Conservation (phyloP, 2,329 filamentous ascomycete genomes). For the Exophiala bonariae region DNA sequence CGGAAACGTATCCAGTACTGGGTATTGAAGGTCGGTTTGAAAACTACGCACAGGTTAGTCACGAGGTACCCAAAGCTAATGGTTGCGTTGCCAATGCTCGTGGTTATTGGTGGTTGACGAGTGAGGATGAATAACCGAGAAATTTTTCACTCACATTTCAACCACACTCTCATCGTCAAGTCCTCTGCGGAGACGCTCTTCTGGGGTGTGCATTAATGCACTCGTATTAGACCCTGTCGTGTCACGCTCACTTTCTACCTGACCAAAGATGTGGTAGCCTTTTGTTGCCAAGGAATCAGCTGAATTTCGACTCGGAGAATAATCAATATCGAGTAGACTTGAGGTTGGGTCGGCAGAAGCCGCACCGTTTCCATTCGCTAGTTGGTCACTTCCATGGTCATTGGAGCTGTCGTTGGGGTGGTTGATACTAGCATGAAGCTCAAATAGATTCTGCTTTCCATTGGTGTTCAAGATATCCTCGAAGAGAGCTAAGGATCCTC, state of each 20-base stretch:
- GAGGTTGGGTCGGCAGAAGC: background rate
- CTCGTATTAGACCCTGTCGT: constrained; percentile 4
- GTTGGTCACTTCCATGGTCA: constrained; percentile 7
- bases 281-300: constrained; percentile 36
- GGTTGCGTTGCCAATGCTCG: no score
- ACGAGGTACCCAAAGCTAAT: background rate
- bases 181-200: constrained; percentile 22
- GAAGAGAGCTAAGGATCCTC: constrained; percentile 61
- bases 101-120: background rate
- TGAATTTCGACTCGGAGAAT: constrained; percentile 37
- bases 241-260: constrained; percentile 22
- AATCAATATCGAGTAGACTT: constrained; percentile 35
- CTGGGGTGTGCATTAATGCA: constrained; percentile 14
- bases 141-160: constrained; percentile 16
- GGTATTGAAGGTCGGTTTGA: constrained; percentile 51
- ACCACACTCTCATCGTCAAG: constrained; percentile 25
- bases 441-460: constrained; percentile 77
- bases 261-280: constrained; percentile 30
- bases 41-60: constrained; percentile 18
- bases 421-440: constrained; percentile 65
- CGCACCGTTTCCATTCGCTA: constrained; percentile 5
- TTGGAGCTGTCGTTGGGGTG: constrained; percentile 4
- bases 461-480: constrained; percentile 69
- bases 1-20: constrained; percentile 82
- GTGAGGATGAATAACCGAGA: background rate